Evolutionary conservation across 805 yeast species (phyloP).

Genomic region (Wickerhamomyces alni): DNA sequence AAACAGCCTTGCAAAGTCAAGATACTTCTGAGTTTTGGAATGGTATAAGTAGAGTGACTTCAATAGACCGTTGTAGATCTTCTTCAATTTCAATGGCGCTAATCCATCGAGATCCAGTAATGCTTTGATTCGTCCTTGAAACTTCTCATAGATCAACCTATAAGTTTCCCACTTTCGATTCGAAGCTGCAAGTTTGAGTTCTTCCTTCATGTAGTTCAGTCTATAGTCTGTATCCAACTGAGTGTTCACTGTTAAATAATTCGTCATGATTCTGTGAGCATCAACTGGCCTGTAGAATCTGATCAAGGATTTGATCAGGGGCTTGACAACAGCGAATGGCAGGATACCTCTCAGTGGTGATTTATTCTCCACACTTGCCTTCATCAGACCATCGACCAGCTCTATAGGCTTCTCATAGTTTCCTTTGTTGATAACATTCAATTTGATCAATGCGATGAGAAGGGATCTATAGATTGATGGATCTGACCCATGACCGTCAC

Average conservation of each 20-base stretch:
- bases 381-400: conserved; percentile 26
- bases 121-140: conserved; percentile 16
- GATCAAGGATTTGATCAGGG: conserved; percentile 27
- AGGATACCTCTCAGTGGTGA: conserved; percentile 19
- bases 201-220: conserved; percentile 25
- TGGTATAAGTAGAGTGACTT: conserved; percentile 7
- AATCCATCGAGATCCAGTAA: conserved; percentile 10
- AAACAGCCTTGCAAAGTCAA: conserved; percentile 9
- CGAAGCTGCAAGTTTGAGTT: conserved; percentile 25
- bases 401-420: conserved; percentile 24
- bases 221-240: conserved; percentile 17
- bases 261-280: conserved; percentile 27
- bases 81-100: conserved; percentile 19
- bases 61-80: conserved; percentile 17
- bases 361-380: conserved; percentile 18
- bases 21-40: not conserved
- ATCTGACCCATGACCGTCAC: conserved; percentile 18
- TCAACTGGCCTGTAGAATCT: conserved; percentile 25
- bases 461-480: conserved; percentile 25
- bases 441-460: conserved; percentile 25
- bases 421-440: conserved; percentile 21
- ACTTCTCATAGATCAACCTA: conserved; percentile 19
- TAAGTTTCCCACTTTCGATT: conserved; percentile 26
- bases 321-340: conserved; percentile 30
- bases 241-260: conserved; percentile 24